Base-by-base conservation (phyloP, 768 basidiomycete genomes). In the Lepiota brunneoincarnata region DNA sequence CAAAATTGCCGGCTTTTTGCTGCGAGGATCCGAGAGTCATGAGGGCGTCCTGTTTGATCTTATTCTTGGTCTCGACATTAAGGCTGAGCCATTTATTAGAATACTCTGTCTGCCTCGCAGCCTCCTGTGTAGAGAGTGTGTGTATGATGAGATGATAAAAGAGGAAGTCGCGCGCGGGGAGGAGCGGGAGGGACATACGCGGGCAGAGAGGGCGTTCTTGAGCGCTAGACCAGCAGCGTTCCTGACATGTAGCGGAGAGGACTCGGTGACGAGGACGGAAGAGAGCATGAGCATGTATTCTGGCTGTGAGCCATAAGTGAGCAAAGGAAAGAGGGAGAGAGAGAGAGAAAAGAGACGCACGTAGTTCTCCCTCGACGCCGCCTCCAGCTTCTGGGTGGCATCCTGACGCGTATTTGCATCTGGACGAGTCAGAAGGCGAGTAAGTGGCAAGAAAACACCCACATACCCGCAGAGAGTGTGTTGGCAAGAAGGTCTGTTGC, bases 191-290 rank as follows among this genome's bases (percentile, higher is more conserved):
- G 59, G 63, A 75, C 91, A 71, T 75, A 98, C 96, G 64, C 92
- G 79, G 57, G 95, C 93, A 31, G 87, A 82, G 55, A 99, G 72
- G 56, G 93, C 83, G 71, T 99, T 99, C 82, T 98, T 99, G 71
- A 99, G 77, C 17, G 96, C 95, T 48, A 99, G 79, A 68, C 93
- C 94, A 20, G 97, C 95, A n/a, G 96, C 94, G 66, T 91, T 96
- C 61, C 97, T 81, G 49, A 95, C 82, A 68, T 93, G 86, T 31
- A 85, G 64, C 12, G 80, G 75, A 5, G 80, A 80, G 40, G 59
- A 73, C 67, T 94, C 92, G 61, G 93, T 87, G 24, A 86, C 83
- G 43, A 99, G 82, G 59, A 93, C 91, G 15, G 82, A 72, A 15
- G 91, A 87, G 58, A 99, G 86, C 80, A 91, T 93, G 67, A 87